Base-by-base conservation (phyloP, 2,329 filamentous ascomycete genomes). In the Rugonectria rugulosa region DNA sequence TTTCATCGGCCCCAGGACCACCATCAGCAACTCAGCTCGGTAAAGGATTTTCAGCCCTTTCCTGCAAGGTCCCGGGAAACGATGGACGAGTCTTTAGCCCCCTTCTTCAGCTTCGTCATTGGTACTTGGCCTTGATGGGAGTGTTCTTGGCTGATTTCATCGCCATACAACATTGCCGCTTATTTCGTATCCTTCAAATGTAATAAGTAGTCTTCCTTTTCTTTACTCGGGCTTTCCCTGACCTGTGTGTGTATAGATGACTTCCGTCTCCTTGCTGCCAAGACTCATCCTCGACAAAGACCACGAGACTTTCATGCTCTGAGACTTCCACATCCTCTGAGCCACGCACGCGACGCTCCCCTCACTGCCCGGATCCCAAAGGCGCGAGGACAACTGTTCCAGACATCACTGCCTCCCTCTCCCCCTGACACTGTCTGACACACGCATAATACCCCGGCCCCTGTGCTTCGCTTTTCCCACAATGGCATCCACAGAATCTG, bases 31-130 rank as follows among this genome's bases (percentile, higher is more conserved):
- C 34, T 37, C 34, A 37, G 6, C 7, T 37, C 11, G 14, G 34
- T 72, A 79, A 3, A 68, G 64, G 66, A 70, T 67, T 40, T 73
- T 79, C 0, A 82, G 80, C 38, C 11, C 32, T 21, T 17, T 26
- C 26, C 41, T 15, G 12, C 21, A 43, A n/a, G n/a, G n/a, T n/a
- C n/a, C n/a, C n/a, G n/a, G n/a, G n/a, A n/a, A n/a, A n/a, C n/a
- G n/a, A n/a, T n/a, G n/a, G n/a, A n/a, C n/a, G n/a, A n/a, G n/a
- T n/a, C n/a, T n/a, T n/a, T n/a, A n/a, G n/a, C n/a, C n/a, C n/a
- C n/a, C n/a, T n/a, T n/a, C n/a, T n/a, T n/a, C n/a, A n/a, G n/a
- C n/a, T n/a, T n/a, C n/a, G n/a, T n/a, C n/a, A n/a, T n/a, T n/a
- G n/a, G n/a, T n/a, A n/a, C n/a, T n/a, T n/a, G n/a, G n/a, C n/a